A percentile compares a stretch with the other conserved stretches of the same genome.
Conservation (phyloP, 2,329 filamentous ascomycete species). For the Colletotrichum lindemuthianum region DNA sequence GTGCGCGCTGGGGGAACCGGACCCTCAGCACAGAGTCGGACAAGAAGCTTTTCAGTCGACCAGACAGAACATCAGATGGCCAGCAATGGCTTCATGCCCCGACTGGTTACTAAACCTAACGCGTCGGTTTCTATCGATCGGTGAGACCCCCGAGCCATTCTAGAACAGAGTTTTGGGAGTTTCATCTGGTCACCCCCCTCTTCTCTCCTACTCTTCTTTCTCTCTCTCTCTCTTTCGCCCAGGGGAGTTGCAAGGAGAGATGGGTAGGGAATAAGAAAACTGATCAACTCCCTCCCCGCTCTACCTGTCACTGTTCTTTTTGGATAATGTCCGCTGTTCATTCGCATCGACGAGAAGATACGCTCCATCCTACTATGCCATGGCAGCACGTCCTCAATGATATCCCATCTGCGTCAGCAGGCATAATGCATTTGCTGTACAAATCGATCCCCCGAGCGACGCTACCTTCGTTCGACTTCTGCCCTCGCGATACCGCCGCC, state of each 20-base stretch:
- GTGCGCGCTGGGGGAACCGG: neutral
- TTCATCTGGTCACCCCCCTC: neutral
- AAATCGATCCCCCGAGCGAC: constrained; percentile 17
- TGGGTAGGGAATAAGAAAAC: too few relatives aligned
- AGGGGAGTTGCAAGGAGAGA: too few relatives aligned
- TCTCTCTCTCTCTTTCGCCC: too few relatives aligned
- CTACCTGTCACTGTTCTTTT: too few relatives aligned
- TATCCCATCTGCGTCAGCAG: constrained; percentile 8
- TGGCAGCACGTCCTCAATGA: constrained; percentile 12
- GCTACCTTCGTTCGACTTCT: constrained; percentile 12
- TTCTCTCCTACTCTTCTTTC: neutral
- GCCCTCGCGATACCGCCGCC: neutral
- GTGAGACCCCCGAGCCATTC: constrained; percentile 4
- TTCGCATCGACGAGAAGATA: too few relatives aligned
- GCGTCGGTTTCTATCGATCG: neutral
- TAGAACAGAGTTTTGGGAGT: constrained; percentile 18
- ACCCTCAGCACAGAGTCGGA: neutral
- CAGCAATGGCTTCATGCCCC: neutral
- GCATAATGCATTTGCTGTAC: constrained; percentile 24
- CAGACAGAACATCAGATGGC: constrained; percentile 17
- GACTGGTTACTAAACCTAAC: neutral
- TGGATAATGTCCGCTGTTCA: too few relatives aligned
- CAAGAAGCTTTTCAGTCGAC: constrained; percentile 7
- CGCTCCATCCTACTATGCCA: neutral
- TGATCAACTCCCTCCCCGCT: too few relatives aligned